Conservation (phyloP, 495 filamentous ascomycete species). For the Penicillium herquei region DNA sequence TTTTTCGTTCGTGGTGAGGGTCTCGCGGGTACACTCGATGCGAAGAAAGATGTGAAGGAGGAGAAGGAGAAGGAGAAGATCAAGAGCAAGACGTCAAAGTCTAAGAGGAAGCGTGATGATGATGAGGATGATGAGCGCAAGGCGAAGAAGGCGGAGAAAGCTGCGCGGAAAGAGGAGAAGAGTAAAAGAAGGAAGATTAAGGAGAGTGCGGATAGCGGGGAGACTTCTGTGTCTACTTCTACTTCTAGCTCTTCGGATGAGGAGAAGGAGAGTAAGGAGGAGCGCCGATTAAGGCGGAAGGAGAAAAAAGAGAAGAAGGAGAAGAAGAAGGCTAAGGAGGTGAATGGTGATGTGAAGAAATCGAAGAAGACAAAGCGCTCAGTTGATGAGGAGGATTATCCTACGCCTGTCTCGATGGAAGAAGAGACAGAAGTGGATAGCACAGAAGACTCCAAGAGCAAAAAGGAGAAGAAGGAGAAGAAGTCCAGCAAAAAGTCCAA, state of each 20-base stretch:
- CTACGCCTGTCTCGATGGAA: slow-evolving; percentile 41
- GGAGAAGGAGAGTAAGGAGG: slow-evolving; percentile 28
- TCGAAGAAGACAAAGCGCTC: slow-evolving; percentile 21
- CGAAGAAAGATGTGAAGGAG: slow-evolving; percentile 14
- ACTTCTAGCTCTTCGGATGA: slow-evolving; percentile 13
- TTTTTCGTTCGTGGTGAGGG: slow-evolving; percentile 75
- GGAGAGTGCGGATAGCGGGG: slow-evolving; percentile 23
- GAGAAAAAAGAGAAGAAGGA: slow-evolving; percentile 37
- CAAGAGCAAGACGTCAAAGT: slow-evolving; percentile 18
- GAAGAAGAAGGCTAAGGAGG: slow-evolving; percentile 35
- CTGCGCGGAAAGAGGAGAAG: slow-evolving; percentile 32
- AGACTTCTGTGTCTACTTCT: slow-evolving; percentile 11
- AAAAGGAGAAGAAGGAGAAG: slow-evolving; percentile 16
- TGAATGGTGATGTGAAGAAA: slow-evolving; percentile 21
- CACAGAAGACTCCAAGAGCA: slow-evolving; percentile 10
- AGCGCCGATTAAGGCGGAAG: slow-evolving; percentile 22
- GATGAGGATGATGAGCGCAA: slow-evolving; percentile 14
- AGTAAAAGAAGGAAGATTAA: slow-evolving; percentile 40
- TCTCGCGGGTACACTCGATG: slow-evolving; percentile 63
- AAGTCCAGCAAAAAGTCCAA: slow-evolving; percentile 16
- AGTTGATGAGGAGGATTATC: slow-evolving; percentile 33
- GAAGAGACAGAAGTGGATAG: slow-evolving; percentile 19
- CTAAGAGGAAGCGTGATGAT: slow-evolving; percentile 26
- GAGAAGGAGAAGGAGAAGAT: slow-evolving; percentile 9
- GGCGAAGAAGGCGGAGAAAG: slow-evolving; percentile 24